A percentile compares a stretch with the other conserved stretches of the same genome.
phyloP scores from a whole-genome alignment of 306 rosid genomes.

The Prunus mongolica region DNA sequence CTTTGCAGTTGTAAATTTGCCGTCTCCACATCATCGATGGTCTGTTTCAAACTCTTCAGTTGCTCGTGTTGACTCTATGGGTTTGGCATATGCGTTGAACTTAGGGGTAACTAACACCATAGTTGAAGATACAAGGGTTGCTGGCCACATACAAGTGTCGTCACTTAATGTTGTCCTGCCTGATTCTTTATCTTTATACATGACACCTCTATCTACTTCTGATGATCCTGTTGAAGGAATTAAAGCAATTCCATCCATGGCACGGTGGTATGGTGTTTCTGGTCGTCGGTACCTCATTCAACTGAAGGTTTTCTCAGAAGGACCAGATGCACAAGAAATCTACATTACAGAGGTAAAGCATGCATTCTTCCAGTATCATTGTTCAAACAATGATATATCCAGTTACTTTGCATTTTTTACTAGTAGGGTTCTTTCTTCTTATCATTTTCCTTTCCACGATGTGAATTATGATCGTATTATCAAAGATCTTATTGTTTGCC shows the following conservation, averaged over 20 bases:
- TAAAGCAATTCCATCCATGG: conserved; percentile 40
- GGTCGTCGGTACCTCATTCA: conserved; percentile 80
- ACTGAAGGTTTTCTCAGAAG: conserved; percentile 72
- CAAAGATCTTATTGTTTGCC: neutral
- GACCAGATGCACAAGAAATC: conserved; percentile 68
- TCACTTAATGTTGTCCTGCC: conserved; percentile 81
- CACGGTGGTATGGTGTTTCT: conserved; percentile 68
- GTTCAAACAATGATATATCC: conserved; percentile 7
- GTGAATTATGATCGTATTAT: neutral
- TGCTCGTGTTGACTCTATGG: conserved; percentile 64
- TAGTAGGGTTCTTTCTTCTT: neutral
- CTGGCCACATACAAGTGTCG: conserved; percentile 78
- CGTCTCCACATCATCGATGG: conserved; percentile 91
- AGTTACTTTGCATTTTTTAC: conserved; percentile 7
- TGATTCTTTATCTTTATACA: conserved; percentile 50
- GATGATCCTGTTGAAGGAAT: conserved; percentile 53
- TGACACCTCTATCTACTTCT: conserved; percentile 55
- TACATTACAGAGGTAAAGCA: conserved; percentile 74
- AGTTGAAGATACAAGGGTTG: conserved; percentile 88
- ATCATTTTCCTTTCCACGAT: neutral
- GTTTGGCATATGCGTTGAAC: conserved; percentile 57
- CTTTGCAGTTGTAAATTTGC: conserved; percentile 70
- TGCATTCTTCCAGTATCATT: conserved; percentile 14
- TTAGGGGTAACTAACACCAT: conserved; percentile 65
- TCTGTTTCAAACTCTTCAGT: conserved; percentile 79